Evolutionary conservation across 306 rosid species (phyloP).

Genomic region (Fagus sylvatica): DNA sequence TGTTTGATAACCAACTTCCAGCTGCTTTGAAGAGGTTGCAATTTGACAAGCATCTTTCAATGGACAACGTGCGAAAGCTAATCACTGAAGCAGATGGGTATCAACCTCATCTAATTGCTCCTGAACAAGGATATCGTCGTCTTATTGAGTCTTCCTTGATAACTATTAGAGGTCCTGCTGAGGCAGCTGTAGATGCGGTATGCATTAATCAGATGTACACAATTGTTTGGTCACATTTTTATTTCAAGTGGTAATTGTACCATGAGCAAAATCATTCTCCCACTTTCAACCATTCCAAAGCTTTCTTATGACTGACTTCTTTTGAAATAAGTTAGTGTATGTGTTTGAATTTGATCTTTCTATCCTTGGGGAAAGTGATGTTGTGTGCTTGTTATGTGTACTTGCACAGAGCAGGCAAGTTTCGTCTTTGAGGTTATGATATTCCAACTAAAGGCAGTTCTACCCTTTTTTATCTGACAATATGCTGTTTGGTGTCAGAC

Average conservation of each 20-base stretch:
- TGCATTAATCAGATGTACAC: slow-evolving; percentile 4
- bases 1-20: slow-evolving; percentile 94
- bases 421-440: not conserved
- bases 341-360: not conserved
- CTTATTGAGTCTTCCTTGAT: slow-evolving; percentile 79
- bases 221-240: not conserved
- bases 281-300: not conserved
- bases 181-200: slow-evolving; percentile 96
- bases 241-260: not conserved
- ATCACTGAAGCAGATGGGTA: slow-evolving; percentile 98
- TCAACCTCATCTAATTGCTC: slow-evolving; percentile 96
- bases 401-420: not conserved
- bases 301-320: not conserved
- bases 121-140: slow-evolving; percentile 93
- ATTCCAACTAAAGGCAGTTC: not conserved
- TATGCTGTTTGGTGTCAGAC: not conserved
- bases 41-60: slow-evolving; percentile 90
- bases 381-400: not conserved
- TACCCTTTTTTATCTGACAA: not conserved
- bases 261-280: not conserved
- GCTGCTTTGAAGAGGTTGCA: slow-evolving; percentile 91
- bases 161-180: slow-evolving; percentile 90
- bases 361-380: not conserved
- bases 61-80: slow-evolving; percentile 88
- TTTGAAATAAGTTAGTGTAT: not conserved